Percentiles rank a stretch among this genome's conserved stretches.
Conservation (phyloP, 31 red algal genomes). For the Odonthalia washingtoniensis region DNA sequence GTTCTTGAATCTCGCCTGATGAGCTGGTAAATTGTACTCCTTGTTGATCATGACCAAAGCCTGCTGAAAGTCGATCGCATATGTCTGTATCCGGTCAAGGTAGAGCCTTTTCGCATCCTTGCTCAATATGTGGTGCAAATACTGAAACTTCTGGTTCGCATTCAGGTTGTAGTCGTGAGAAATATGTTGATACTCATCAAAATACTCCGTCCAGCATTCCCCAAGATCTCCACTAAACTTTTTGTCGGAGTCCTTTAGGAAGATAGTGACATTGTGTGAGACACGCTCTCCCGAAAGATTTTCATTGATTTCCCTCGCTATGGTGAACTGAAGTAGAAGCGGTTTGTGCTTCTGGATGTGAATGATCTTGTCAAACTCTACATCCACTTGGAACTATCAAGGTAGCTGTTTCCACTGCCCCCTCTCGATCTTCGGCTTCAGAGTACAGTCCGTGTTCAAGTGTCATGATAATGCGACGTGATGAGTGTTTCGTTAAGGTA, state of each 20-base stretch:
- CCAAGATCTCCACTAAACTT: conserved; percentile 25
- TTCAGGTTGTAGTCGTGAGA: neutral
- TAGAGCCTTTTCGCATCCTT: conserved; percentile 31
- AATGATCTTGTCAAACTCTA: neutral
- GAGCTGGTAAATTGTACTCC: conserved; percentile 2
- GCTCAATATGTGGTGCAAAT: conserved; percentile 3
- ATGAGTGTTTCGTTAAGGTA: neutral
- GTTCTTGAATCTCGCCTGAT: conserved; percentile 16
- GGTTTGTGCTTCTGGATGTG: neutral
- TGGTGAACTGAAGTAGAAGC: neutral
- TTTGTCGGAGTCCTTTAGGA: conserved; percentile 7
- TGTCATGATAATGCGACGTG: conserved; percentile 3
- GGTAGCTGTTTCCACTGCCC: neutral
- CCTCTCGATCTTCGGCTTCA: neutral
- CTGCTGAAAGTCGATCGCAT: neutral
- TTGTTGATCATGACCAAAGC: neutral
- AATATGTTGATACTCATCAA: conserved; percentile 9
- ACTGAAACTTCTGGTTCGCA: conserved; percentile 12
- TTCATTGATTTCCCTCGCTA: neutral
- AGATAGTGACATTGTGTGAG: neutral
- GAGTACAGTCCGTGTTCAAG: neutral
- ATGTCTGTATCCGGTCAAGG: conserved; percentile 1
- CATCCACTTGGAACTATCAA: neutral
- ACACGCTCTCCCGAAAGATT: neutral
- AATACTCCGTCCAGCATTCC: conserved; percentile 18